Percentiles rank a stretch among this genome's conserved stretches.
phyloP scores from a whole-genome alignment of 257 asterid species.

The Ilex aquifolium region DNA sequence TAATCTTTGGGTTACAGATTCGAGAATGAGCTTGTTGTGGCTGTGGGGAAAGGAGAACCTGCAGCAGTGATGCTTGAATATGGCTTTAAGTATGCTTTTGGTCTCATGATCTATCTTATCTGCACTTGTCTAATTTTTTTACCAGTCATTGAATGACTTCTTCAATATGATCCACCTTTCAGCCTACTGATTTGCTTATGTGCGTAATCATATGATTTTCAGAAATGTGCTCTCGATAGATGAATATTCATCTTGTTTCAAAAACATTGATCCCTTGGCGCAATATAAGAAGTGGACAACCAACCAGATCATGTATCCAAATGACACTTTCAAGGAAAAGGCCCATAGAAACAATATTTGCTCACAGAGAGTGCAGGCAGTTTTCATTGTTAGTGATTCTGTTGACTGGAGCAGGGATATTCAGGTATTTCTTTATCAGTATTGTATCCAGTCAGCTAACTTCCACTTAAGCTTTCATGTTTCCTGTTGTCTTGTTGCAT shows the following conservation, averaged over 20 bases:
- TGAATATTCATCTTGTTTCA: constrained; percentile 71
- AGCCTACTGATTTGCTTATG: constrained; percentile 13
- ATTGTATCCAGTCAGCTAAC: constrained; percentile 5
- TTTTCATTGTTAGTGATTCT: constrained; percentile 86
- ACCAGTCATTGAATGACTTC: constrained; percentile 10
- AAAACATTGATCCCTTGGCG: constrained; percentile 79
- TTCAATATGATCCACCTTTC: constrained; percentile 5
- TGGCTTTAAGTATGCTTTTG: constrained; percentile 68
- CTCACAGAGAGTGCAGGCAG: constrained; percentile 73
- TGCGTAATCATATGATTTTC: constrained; percentile 16
- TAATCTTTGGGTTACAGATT: constrained; percentile 38
- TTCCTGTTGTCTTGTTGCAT: not conserved
- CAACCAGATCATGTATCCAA: constrained; percentile 16
- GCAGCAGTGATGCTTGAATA: constrained; percentile 77
- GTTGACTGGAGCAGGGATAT: constrained; percentile 98
- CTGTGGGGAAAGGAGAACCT: constrained; percentile 94
- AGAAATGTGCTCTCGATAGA: constrained; percentile 79
- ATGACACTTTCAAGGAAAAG: constrained; percentile 21
- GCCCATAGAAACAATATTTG: constrained; percentile 34
- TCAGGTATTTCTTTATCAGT: constrained; percentile 51
- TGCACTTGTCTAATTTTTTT: constrained; percentile 1
- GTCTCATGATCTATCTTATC: not conserved
- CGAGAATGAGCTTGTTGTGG: constrained; percentile 58
- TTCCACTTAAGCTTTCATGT: constrained; percentile 4
- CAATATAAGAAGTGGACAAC: constrained; percentile 57